Percentiles rank a stretch among this genome's conserved stretches.
These are phyloP conservation scores for Trichoderma atrobrunneum DNA, from an alignment of 2,329 filamentous ascomycete genomes.

Conservation along the genomic window DNA sequence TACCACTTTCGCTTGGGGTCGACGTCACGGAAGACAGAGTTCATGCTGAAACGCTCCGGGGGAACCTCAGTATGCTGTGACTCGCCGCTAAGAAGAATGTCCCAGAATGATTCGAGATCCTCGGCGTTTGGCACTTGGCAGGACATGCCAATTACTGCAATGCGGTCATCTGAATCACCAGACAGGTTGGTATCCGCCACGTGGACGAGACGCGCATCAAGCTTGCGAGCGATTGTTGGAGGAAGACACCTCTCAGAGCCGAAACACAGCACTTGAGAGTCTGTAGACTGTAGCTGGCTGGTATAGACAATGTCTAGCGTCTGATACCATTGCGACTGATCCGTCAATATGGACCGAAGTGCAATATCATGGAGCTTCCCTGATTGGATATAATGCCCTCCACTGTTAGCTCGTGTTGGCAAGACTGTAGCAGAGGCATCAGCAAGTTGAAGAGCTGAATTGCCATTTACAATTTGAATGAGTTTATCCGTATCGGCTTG, in stretches of 20 bases:
- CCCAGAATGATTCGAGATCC: conserved; percentile 35
- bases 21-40: not conserved
- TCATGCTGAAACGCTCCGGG: not conserved
- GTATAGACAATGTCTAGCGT: not conserved
- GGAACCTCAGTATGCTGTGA: conserved; percentile 18
- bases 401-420: not conserved
- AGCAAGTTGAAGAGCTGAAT: not conserved
- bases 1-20: conserved; percentile 19
- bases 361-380: not conserved
- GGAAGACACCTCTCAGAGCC: conserved; percentile 38
- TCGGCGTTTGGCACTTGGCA: conserved; percentile 38
- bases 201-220: not conserved
- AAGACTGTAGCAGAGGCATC: not conserved
- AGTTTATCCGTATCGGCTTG: not conserved
- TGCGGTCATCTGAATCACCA: not conserved
- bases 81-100: conserved; percentile 23
- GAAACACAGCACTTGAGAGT: conserved; percentile 35
- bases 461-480: not conserved
- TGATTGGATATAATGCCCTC: not conserved
- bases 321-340: not conserved
- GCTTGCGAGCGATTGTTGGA: conserved; percentile 27
- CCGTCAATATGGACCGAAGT: not conserved
- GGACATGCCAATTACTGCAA: conserved; percentile 41
- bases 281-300: conserved; percentile 26
- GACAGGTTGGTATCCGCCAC: not conserved